Percentiles rank a stretch among this genome's conserved stretches.
Conservation (phyloP, 768 basidiomycete genomes). For the Leccinum sublutescens region DNA sequence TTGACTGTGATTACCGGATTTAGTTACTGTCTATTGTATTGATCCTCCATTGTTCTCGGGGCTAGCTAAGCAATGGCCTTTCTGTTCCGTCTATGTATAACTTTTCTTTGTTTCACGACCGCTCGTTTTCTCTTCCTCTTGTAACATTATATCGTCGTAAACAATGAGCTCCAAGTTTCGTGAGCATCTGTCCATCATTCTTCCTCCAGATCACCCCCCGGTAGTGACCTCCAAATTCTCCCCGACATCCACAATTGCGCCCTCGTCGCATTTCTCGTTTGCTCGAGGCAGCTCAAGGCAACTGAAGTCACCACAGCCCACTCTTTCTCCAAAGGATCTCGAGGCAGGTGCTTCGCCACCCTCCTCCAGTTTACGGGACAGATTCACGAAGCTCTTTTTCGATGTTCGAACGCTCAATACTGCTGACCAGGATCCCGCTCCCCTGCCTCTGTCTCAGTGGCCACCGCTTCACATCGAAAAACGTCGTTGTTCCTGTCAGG, state of each 20-base stretch:
- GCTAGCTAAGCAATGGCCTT: conserved; percentile 1
- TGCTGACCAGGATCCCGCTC: conserved; percentile 26
- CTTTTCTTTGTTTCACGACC: conserved; percentile 6
- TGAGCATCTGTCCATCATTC: conserved; percentile 29
- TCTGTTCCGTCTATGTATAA: not conserved
- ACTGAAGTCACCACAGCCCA: not conserved
- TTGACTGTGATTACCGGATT: conserved; percentile 13
- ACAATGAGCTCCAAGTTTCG: conserved; percentile 32
- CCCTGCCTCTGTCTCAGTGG: conserved; percentile 33
- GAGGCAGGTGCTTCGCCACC: conserved; percentile 23
- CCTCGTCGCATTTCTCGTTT: conserved; percentile 31
- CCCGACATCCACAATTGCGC: conserved; percentile 38
- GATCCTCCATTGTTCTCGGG: conserved; percentile 20
- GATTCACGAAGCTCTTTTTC: conserved; percentile 38
- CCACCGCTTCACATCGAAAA: conserved; percentile 41
- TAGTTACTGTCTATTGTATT: conserved; percentile 18
- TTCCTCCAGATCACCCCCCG: conserved; percentile 11
- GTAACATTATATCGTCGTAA: not conserved
- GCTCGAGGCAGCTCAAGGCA: conserved; percentile 13
- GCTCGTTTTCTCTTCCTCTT: conserved; percentile 9
- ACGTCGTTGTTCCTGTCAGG: conserved; percentile 24
- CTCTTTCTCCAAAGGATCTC: conserved; percentile 21
- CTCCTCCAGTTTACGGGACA: conserved; percentile 28
- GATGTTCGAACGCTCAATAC: conserved; percentile 32
- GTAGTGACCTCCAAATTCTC: conserved; percentile 42